Evolutionary conservation across 2,329 filamentous ascomycete species (phyloP).

Genomic region (Fusarium clavum): DNA sequence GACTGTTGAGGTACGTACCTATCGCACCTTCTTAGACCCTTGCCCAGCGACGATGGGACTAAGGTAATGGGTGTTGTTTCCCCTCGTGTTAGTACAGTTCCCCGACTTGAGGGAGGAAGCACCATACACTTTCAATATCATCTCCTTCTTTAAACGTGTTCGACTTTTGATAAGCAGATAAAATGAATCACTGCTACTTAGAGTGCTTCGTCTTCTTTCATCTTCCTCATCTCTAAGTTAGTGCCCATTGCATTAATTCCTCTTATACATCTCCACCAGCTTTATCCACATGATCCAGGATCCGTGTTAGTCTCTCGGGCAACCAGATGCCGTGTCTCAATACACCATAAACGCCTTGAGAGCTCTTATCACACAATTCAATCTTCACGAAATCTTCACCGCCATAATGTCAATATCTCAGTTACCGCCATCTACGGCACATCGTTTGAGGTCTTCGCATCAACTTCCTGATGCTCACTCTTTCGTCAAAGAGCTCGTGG

Average conservation of each 20-base stretch:
- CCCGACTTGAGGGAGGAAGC: slow-evolving; percentile 21
- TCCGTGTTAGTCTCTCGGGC: slow-evolving; percentile 43
- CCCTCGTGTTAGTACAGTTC: neutral
- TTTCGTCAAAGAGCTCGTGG: slow-evolving; percentile 80
- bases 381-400: slow-evolving; percentile 10
- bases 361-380: slow-evolving; percentile 21
- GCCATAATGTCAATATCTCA: slow-evolving; percentile 61
- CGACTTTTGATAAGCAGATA: neutral
- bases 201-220: neutral
- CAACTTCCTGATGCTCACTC: slow-evolving; percentile 69
- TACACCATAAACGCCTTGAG: slow-evolving; percentile 26
- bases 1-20: slow-evolving; percentile 39
- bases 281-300: slow-evolving; percentile 40
- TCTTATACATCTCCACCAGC: slow-evolving; percentile 31
- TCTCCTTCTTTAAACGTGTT: slow-evolving; percentile 14
- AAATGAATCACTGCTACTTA: neutral
- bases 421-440: slow-evolving; percentile 62
- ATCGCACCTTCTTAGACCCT: slow-evolving; percentile 16
- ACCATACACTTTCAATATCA: neutral
- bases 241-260: slow-evolving; percentile 12
- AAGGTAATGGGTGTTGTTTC: neutral
- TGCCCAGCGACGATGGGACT: slow-evolving; percentile 2
- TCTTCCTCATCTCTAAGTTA: neutral
- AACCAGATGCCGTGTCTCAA: slow-evolving; percentile 39
- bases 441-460: slow-evolving; percentile 70